A percentile compares a stretch with the other conserved stretches of the same genome.
phyloP scores from a whole-genome alignment of 257 asterid species.

The Lithospermum erythrorhizon region DNA sequence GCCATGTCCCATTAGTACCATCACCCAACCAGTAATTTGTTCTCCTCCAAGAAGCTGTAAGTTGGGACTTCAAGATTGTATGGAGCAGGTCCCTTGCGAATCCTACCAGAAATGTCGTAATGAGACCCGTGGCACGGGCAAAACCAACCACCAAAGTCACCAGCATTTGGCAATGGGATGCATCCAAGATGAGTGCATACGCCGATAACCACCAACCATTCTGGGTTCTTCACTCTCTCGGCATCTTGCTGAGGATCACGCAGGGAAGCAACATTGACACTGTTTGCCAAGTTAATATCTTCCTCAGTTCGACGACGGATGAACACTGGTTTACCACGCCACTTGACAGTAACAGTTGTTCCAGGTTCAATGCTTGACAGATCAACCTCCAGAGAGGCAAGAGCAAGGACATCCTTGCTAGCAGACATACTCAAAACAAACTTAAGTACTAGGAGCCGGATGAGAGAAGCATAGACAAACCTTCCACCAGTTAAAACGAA shows the following conservation, averaged over 20 bases:
- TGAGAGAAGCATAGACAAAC: constrained; percentile 65
- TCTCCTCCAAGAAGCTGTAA: constrained; percentile 62
- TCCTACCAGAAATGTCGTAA: constrained; percentile 76
- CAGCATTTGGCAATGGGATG: constrained; percentile 83
- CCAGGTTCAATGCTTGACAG: constrained; percentile 77
- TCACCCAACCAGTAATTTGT: constrained; percentile 63
- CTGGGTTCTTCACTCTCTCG: constrained; percentile 62
- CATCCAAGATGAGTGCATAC: constrained; percentile 82
- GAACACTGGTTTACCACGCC: constrained; percentile 92
- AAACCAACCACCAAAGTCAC: constrained; percentile 85
- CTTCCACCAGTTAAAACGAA: constrained; percentile 72
- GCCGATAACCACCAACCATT: constrained; percentile 72
- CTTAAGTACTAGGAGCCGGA: constrained; percentile 72
- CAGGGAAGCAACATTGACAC: constrained; percentile 46
- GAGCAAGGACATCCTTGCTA: constrained; percentile 81
- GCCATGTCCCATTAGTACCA: background rate
- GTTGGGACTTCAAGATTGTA: constrained; percentile 73
- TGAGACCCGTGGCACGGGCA: constrained; percentile 91
- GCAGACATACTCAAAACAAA: constrained; percentile 85
- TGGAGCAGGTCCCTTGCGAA: constrained; percentile 70
- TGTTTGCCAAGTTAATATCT: constrained; percentile 60
- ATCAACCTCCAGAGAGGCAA: constrained; percentile 73
- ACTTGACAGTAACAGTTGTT: constrained; percentile 72
- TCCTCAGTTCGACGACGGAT: constrained; percentile 68
- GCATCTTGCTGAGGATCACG: constrained; percentile 77